Conservation (phyloP, 179 eudicot species). For the Kewa caespitosa region DNA sequence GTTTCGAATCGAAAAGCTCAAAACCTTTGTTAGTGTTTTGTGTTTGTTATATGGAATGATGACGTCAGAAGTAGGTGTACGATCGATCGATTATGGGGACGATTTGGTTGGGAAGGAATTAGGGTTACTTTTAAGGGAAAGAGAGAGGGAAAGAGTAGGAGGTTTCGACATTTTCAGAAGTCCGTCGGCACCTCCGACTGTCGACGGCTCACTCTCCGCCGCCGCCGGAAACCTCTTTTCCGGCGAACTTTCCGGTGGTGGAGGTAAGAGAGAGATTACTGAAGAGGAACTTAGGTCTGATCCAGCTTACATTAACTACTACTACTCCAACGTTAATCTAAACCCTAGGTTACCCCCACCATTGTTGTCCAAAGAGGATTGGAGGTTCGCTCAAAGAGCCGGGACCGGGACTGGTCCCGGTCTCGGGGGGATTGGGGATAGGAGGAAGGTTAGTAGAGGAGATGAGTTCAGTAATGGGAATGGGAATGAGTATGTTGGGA, state of each 20-base stretch:
- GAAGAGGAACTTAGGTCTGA: slow-evolving; percentile 97
- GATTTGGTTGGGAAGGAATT: slow-evolving; percentile 57
- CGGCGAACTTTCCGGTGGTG: slow-evolving; percentile 25
- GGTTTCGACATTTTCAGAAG: slow-evolving; percentile 69
- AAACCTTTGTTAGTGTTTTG: too few species aligned
- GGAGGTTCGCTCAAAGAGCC: slow-evolving; percentile 89
- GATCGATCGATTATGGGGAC: slow-evolving; percentile 53
- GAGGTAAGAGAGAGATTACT: slow-evolving; percentile 49
- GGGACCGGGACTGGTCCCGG: slow-evolving; percentile 72
- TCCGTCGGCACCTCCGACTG: slow-evolving; percentile 98
- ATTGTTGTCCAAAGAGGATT: slow-evolving; percentile 86
- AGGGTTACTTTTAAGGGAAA: slow-evolving; percentile 51
- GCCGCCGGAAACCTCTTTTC: slow-evolving; percentile 73
- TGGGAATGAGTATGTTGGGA: slow-evolving; percentile 18
- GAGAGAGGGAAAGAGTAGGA: slow-evolving; percentile 47
- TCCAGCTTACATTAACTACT: slow-evolving; percentile 78
- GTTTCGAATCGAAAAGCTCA: too few species aligned
- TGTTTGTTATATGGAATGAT: slow-evolving; percentile 29
- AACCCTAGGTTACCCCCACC: slow-evolving; percentile 99
- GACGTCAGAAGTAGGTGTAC: slow-evolving; percentile 37
- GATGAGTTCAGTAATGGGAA: slow-evolving; percentile 13
- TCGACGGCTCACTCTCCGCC: slow-evolving; percentile 84
- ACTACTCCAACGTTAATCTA: slow-evolving; percentile 82
- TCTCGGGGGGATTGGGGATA: slow-evolving; percentile 82
- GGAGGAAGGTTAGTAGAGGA: slow-evolving; percentile 59